Evolutionary conservation across 1,139 yeast genomes (phyloP).

Genomic region (Suhomyces bribrorum): DNA sequence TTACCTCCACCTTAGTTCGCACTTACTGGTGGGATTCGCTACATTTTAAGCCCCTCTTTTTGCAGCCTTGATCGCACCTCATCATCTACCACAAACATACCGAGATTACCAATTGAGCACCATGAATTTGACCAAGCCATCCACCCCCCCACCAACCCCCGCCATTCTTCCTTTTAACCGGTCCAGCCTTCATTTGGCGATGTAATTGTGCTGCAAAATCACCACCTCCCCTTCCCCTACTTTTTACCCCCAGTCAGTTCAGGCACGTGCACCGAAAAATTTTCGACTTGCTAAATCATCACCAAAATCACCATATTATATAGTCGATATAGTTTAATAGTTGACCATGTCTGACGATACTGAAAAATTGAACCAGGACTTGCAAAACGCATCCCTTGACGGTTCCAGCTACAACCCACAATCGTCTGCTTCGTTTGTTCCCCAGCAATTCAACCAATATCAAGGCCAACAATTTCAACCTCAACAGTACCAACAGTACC

Average conservation of each 20-base stretch:
- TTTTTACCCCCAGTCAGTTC: not conserved
- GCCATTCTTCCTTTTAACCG: no score
- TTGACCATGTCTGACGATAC: conserved; percentile 48
- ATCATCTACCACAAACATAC: no score
- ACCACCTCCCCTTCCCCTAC: not conserved
- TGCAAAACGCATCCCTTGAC: conserved; percentile 49
- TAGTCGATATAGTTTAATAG: not conserved
- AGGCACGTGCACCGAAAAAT: conserved; percentile 9
- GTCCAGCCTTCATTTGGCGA: no score
- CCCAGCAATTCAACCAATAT: conserved; percentile 32
- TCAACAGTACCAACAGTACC: conserved; percentile 21
- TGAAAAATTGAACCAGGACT: conserved; percentile 52
- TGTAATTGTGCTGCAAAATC: not conserved
- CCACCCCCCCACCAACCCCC: no score
- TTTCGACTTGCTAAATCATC: conserved; percentile 1
- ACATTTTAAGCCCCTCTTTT: no score
- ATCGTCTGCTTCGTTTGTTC: conserved; percentile 45
- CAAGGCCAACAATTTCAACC: conserved; percentile 19
- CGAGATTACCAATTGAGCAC: no score
- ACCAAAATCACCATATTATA: not conserved
- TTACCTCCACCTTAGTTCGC: no score
- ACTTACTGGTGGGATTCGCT: no score
- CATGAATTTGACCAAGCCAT: no score
- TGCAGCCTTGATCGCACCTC: no score
- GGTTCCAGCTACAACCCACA: conserved; percentile 18